These are phyloP conservation scores for Tricholoma saponaceum DNA, from an alignment of 768 basidiomycete genomes.

Conservation along the genomic window DNA sequence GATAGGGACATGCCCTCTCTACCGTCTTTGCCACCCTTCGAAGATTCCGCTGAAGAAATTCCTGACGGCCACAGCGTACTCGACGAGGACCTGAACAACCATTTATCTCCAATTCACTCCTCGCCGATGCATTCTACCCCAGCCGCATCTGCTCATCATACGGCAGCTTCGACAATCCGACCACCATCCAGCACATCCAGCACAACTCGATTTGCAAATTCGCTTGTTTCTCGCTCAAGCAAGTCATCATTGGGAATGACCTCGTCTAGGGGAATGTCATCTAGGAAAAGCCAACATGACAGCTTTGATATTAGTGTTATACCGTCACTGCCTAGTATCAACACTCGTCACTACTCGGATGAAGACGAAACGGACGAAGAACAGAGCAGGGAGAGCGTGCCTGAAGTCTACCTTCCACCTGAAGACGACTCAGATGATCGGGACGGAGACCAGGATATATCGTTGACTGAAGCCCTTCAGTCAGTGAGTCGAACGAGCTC, in stretches of 20 bases:
- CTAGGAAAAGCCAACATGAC: conserved; percentile 30
- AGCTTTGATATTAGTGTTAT: conserved; percentile 63
- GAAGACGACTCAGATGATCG: conserved; percentile 38
- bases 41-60: conserved; percentile 47
- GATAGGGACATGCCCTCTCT: conserved; percentile 77
- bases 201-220: conserved; percentile 47
- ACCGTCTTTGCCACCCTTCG: conserved; percentile 70
- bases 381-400: conserved; percentile 47
- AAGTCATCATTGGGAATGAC: conserved; percentile 39
- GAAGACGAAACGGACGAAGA: conserved; percentile 32
- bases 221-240: conserved; percentile 46
- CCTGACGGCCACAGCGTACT: conserved; percentile 26
- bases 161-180: conserved; percentile 41
- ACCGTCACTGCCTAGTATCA: conserved; percentile 45
- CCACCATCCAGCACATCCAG: conserved; percentile 40
- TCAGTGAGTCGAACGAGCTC: conserved; percentile 54
- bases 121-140: conserved; percentile 70
- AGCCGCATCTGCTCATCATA: conserved; percentile 40
- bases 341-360: conserved; percentile 27
- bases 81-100: conserved; percentile 34
- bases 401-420: conserved; percentile 49
- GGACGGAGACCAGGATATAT: conserved; percentile 34
- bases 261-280: conserved; percentile 27
- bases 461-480: conserved; percentile 54
- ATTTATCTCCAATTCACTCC: conserved; percentile 57